A percentile compares a stretch with the other conserved stretches of the same genome.
Conservation (phyloP, 2,329 filamentous ascomycete genomes). For the Cladophialophora immunda region DNA sequence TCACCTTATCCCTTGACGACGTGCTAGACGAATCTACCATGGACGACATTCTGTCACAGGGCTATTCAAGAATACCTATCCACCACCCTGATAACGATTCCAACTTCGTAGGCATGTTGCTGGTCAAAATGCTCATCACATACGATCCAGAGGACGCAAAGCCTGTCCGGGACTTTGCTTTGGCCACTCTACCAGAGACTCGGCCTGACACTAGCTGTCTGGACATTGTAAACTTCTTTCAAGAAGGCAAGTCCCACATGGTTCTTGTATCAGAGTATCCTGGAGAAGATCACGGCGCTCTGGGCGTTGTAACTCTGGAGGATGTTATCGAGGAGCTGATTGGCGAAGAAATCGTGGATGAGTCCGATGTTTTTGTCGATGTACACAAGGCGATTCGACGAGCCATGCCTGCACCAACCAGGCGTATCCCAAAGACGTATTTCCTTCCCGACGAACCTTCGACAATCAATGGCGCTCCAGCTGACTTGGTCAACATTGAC, state of each 20-base stretch:
- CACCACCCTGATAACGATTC: slow-evolving; percentile 82
- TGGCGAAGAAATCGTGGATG: slow-evolving; percentile 98
- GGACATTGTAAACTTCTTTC: slow-evolving; percentile 99
- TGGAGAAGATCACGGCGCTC: slow-evolving; percentile 86
- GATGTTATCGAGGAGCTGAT: slow-evolving; percentile 99
- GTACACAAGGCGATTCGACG: slow-evolving; percentile 97
- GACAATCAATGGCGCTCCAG: slow-evolving; percentile 40
- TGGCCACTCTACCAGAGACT: slow-evolving; percentile 94
- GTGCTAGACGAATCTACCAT: slow-evolving; percentile 92
- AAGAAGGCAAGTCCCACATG: slow-evolving; percentile 99
- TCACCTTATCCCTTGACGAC: slow-evolving; percentile 94
- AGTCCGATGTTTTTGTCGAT: slow-evolving; percentile 97
- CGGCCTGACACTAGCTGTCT: slow-evolving; percentile 94
- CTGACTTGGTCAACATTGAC: slow-evolving; percentile 56
- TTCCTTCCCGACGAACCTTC: slow-evolving; percentile 54
- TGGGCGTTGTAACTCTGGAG: slow-evolving; percentile 94
- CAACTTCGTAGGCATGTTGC: slow-evolving; percentile 96
- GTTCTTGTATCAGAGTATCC: slow-evolving; percentile 91
- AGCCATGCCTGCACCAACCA: slow-evolving; percentile 82
- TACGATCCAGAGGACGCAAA: slow-evolving; percentile 95
- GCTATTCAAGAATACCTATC: slow-evolving; percentile 95
- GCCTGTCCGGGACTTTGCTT: slow-evolving; percentile 85
- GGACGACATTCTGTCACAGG: slow-evolving; percentile 89
- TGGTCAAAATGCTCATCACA: slow-evolving; percentile 98
- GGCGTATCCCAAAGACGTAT: slow-evolving; percentile 68